Conservation (phyloP, 2,329 filamentous ascomycete species). For the Didymellaceae sp. region DNA sequence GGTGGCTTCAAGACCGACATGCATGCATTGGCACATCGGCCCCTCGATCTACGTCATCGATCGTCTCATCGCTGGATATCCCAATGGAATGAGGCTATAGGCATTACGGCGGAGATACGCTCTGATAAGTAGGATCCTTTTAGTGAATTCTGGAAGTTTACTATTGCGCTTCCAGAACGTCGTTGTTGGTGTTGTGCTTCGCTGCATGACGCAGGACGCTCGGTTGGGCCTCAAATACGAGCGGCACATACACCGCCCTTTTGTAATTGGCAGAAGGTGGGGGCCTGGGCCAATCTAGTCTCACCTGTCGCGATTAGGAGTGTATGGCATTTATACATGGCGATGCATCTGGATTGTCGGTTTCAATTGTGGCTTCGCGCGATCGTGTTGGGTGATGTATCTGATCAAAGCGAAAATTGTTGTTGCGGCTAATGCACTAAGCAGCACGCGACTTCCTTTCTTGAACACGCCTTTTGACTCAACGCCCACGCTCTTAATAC, state of each 20-base stretch:
- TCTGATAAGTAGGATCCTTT: neutral
- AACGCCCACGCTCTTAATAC: neutral
- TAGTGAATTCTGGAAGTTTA: neutral
- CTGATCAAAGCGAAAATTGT: neutral
- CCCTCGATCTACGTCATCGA: constrained; percentile 31
- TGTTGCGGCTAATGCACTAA: constrained; percentile 18
- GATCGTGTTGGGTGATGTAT: constrained; percentile 2
- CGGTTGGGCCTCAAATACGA: neutral
- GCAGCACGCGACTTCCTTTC: constrained; percentile 23
- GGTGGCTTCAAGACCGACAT: constrained; percentile 4
- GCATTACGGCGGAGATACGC: neutral
- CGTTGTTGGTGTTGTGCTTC: neutral
- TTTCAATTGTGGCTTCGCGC: neutral
- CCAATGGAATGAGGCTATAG: neutral
- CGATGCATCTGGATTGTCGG: neutral
- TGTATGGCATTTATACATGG: neutral
- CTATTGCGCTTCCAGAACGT: neutral
- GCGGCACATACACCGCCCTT: neutral
- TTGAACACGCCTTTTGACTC: constrained; percentile 10
- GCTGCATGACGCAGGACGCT: constrained; percentile 1
- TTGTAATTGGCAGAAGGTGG: neutral
- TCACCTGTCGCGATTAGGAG: constrained; percentile 5
- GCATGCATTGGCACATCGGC: constrained; percentile 9
- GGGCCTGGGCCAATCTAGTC: neutral
- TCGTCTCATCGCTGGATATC: neutral